phyloP scores from a whole-genome alignment of 202 grass and related monocot genomes.

The Elaeis oleifera region DNA sequence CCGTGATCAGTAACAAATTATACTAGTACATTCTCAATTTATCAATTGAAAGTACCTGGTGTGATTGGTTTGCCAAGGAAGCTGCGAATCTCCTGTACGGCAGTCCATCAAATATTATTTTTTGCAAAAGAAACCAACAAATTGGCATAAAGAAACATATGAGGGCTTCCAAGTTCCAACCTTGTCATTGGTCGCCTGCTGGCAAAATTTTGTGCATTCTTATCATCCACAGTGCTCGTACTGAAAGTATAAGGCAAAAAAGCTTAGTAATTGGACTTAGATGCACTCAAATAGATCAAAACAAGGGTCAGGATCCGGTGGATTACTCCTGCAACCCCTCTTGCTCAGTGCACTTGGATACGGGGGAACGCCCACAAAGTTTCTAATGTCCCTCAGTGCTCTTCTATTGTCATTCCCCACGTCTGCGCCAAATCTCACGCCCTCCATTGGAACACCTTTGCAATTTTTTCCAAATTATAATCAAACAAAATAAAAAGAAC shows the following conservation, averaged over 20 bases:
- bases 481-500: conserved; percentile 15
- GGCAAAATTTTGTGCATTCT: not conserved
- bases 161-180: not conserved
- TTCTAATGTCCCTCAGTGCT: conserved; percentile 13
- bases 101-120: not conserved
- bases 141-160: not conserved
- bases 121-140: not conserved
- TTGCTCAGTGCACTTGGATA: conserved; percentile 7
- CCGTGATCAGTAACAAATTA: not conserved
- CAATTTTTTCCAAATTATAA: not conserved
- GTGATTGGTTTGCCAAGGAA: conserved; percentile 1
- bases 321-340: conserved; percentile 7
- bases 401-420: not conserved
- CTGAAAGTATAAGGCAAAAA: not conserved
- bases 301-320: not conserved
- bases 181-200: conserved; percentile 8
- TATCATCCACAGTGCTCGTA: not conserved
- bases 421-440: not conserved
- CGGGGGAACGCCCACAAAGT: not conserved
- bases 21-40: too few species aligned
- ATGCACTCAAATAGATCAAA: too few species aligned
- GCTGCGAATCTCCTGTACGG: conserved; percentile 15
- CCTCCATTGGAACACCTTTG: too few species aligned
- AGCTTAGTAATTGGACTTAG: not conserved
- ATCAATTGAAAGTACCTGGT: conserved; percentile 1